Base-by-base conservation (phyloP, 441 rosid genomes). In the Erodium moschatum region DNA sequence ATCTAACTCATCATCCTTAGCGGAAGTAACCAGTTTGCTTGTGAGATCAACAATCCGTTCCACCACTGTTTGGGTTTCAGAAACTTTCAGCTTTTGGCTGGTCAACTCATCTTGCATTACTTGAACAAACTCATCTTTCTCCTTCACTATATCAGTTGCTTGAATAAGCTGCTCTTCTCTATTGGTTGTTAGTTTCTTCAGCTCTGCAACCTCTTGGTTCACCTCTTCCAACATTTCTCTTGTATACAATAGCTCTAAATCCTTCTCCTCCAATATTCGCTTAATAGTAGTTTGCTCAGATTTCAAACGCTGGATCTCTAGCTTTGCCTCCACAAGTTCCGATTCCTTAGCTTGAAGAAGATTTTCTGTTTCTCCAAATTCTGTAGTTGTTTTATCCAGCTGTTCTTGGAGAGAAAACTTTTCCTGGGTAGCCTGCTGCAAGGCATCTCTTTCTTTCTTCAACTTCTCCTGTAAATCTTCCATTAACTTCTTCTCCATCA, bases 251-350 rank as follows among this genome's bases (percentile, higher is more conserved):
- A 92, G 86, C 73, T 86, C 92, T 3, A 74, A 70, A 76, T 92
- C 92, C 78, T 83, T 90, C 77, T 89, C 92, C 74, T 84, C 83
- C 64, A 85, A 72, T 24, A 81, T 70, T 15, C 82, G 81, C 76
- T 80, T 82, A 70, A 90, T 82, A 69, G 96, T 83, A 73, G 85
- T 85, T 74, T 77, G 83, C 79, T 87, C 86, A 18, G 94, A 83
- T 71, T 83, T 83, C 80, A 90, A 81, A 78, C 82, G 85, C 82
- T 82, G 89, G 72, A 92, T 87, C 79, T 92, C 93, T 64, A 92
- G 83, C 78, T 80, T 90, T 52, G 92, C 98, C 71, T 92, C 92
- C 75, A 82, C 97, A 76, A 92, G 72, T 52, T 87, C 85, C 9
- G 81, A 75, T 75, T 88, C 96, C 73, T 87, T 88, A 70, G 33